A percentile compares a stretch with the other conserved stretches of the same genome.
Evolutionary conservation across 1,284 basidiomycete species (phyloP).

Genomic region (Irpex sp.): DNA sequence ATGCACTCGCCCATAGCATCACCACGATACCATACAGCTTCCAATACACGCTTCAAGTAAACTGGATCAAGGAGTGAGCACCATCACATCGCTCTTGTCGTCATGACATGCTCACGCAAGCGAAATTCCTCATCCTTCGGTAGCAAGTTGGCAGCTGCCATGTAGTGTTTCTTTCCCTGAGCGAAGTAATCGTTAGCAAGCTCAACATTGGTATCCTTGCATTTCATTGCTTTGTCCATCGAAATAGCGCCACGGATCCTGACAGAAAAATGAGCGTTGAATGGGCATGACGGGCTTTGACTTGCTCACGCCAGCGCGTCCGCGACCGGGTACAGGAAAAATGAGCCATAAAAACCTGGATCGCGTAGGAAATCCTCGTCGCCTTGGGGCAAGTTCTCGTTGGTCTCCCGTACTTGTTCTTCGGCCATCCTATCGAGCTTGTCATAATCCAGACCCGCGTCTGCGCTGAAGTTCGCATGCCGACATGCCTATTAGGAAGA

Average conservation of each 20-base stretch:
- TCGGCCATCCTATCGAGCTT: too few relatives aligned
- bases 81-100: too few relatives aligned
- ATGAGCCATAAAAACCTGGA: slow-evolving; percentile 5
- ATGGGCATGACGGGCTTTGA: neutral
- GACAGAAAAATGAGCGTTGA: neutral
- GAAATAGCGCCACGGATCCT: neutral
- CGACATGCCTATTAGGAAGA: too few relatives aligned
- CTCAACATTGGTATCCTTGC: neutral
- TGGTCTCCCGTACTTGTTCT: neutral
- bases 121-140: neutral
- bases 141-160: neutral
- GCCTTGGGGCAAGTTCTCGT: neutral
- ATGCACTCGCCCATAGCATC: neutral
- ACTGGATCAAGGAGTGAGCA: neutral
- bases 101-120: too few relatives aligned
- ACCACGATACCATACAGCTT: neutral
- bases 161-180: neutral
- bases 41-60: neutral
- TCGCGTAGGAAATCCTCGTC: neutral
- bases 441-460: too few relatives aligned
- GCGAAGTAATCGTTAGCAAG: neutral
- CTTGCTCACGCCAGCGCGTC: slow-evolving; percentile 7
- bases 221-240: neutral
- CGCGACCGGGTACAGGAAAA: slow-evolving; percentile 8
- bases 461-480: too few relatives aligned